Evolutionary conservation across 345 rosid genomes (phyloP).

Genomic region (Gossypium raimondii): DNA sequence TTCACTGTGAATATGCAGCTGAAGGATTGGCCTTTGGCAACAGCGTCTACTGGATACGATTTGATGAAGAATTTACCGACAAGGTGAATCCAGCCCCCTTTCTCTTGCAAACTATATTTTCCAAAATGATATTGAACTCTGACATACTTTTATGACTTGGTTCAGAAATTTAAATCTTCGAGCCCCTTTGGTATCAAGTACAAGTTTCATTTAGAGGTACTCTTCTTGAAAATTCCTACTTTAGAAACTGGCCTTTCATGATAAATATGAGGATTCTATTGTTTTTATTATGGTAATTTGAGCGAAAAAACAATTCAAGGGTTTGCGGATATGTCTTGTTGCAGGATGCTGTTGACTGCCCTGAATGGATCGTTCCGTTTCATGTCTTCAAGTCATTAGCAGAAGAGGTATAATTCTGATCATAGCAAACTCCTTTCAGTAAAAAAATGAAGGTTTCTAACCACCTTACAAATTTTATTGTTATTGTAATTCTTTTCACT

Average conservation of each 20-base stretch:
- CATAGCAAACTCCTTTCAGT: neutral
- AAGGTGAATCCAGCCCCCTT: slow-evolving; percentile 43
- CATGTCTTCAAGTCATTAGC: slow-evolving; percentile 85
- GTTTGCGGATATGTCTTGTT: slow-evolving; percentile 15
- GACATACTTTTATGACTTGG: slow-evolving; percentile 21
- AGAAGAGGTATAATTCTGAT: slow-evolving; percentile 61
- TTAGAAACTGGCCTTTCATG: too few species aligned
- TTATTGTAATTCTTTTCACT: neutral
- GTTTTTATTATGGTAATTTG: neutral
- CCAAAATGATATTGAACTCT: slow-evolving; percentile 2
- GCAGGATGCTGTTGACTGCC: slow-evolving; percentile 98
- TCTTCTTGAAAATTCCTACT: neutral
- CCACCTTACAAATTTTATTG: neutral
- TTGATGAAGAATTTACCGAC: slow-evolving; percentile 74
- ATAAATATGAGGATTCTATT: neutral
- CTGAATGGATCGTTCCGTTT: slow-evolving; percentile 98
- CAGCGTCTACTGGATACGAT: slow-evolving; percentile 82
- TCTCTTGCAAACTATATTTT: neutral
- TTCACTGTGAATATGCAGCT: slow-evolving; percentile 51
- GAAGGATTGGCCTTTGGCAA: slow-evolving; percentile 69
- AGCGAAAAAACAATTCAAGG: neutral
- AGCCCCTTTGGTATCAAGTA: slow-evolving; percentile 80
- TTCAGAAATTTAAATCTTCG: slow-evolving; percentile 81
- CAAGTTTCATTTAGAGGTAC: slow-evolving; percentile 93
- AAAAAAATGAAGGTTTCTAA: neutral